Evolutionary conservation across 2,329 filamentous ascomycete genomes (phyloP).

Genomic region (Curvularia spicifera): DNA sequence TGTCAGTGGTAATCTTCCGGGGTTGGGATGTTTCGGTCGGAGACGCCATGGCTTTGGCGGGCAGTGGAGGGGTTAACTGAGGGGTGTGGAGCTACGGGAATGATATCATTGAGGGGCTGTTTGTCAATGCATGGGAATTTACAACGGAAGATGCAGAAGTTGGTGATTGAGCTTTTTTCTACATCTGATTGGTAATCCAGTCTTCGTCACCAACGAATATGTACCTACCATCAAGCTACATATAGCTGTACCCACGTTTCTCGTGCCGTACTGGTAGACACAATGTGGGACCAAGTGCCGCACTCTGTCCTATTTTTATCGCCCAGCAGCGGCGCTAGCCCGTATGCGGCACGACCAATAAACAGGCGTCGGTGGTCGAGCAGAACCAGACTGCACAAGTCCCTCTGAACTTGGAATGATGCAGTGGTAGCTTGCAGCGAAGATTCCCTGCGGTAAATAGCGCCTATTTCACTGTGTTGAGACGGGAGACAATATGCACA

Average conservation of each 20-base stretch:
- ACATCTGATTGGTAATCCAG: not conserved
- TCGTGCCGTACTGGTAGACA: not conserved
- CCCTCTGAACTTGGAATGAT: not conserved
- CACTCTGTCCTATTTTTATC: slow-evolving; percentile 10
- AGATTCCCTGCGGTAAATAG: not conserved
- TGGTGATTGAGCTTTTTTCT: not conserved
- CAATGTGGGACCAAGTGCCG: slow-evolving; percentile 1
- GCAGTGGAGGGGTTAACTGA: slow-evolving; percentile 1
- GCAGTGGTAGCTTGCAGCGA: not conserved
- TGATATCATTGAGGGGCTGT: slow-evolving; percentile 1
- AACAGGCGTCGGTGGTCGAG: not conserved
- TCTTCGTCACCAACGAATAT: not conserved
- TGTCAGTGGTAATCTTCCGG: slow-evolving; percentile 14
- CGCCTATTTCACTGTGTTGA: not conserved
- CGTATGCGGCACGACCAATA: slow-evolving; percentile 15
- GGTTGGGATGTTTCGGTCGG: not conserved
- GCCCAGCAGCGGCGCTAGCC: slow-evolving; percentile 22
- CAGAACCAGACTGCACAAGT: slow-evolving; percentile 15
- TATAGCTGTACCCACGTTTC: not conserved
- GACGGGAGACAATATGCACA: not conserved
- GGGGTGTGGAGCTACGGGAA: slow-evolving; percentile 3
- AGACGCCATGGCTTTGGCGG: not conserved
- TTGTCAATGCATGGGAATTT: not conserved
- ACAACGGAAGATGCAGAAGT: not conserved
- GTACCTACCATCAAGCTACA: not conserved